Conservation (phyloP, 2,329 filamentous ascomycete species). For the Leptosphaerulina australis region DNA sequence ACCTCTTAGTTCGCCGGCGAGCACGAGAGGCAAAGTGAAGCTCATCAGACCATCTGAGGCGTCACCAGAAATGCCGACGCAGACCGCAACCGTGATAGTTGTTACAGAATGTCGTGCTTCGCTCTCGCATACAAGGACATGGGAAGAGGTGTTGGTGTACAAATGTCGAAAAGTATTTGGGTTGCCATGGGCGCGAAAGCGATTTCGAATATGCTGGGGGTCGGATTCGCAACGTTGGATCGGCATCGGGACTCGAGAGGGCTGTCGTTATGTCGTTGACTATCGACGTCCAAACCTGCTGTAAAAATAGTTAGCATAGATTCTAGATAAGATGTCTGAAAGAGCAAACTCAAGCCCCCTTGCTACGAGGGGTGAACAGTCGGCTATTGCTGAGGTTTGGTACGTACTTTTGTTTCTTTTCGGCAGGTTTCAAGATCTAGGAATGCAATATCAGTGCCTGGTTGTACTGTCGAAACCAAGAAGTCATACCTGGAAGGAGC, state of each 20-base stretch:
- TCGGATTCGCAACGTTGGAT: constrained; percentile 38
- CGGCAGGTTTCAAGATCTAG: constrained; percentile 97
- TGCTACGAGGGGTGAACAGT: constrained; percentile 73
- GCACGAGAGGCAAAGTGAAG: constrained; percentile 27
- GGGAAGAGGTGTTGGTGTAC: constrained; percentile 32
- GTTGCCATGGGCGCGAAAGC: constrained; percentile 42
- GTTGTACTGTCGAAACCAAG: not conserved
- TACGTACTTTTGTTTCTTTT: constrained; percentile 99
- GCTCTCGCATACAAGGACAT: constrained; percentile 29
- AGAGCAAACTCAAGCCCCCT: constrained; percentile 60
- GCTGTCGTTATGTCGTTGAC: constrained; percentile 41
- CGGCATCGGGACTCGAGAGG: constrained; percentile 40
- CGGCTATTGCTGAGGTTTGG: constrained; percentile 73
- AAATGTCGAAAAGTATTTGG: constrained; percentile 38
- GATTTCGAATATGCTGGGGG: constrained; percentile 40
- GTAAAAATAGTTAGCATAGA: constrained; percentile 60
- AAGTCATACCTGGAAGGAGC: constrained; percentile 87
- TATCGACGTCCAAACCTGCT: constrained; percentile 97
- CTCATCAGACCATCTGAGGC: constrained; percentile 21
- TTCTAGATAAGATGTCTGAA: constrained; percentile 41
- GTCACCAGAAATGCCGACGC: constrained; percentile 13
- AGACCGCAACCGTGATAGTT: constrained; percentile 18
- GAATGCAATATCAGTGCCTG: constrained; percentile 26
- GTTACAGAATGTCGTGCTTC: constrained; percentile 25
- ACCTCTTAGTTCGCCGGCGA: constrained; percentile 36